phyloP scores from a whole-genome alignment of 345 rosid species.

The Alliaria petiolata region DNA sequence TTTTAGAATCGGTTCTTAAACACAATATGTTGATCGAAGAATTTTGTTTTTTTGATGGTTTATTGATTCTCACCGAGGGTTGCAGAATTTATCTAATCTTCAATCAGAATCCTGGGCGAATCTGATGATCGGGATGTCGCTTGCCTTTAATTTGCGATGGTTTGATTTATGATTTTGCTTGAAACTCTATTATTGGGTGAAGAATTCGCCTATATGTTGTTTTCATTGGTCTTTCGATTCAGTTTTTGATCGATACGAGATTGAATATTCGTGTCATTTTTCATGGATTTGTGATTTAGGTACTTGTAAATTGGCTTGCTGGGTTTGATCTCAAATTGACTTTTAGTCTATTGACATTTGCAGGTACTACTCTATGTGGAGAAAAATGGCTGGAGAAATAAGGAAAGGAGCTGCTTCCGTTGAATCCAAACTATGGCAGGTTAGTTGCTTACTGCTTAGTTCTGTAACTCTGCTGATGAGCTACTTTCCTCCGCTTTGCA shows the following conservation, averaged over 20 bases:
- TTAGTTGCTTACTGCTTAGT: constrained; percentile 15
- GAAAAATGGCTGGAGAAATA: constrained; percentile 86
- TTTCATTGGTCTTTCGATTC: background rate
- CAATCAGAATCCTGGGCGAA: background rate
- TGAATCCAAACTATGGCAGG: constrained; percentile 96
- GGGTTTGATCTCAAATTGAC: constrained; percentile 10
- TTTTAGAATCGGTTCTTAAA: too few relatives aligned
- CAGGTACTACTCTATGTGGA: constrained; percentile 94
- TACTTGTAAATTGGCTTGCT: background rate
- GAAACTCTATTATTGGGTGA: background rate
- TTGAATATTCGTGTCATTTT: background rate
- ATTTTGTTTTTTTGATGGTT: background rate
- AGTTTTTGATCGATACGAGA: background rate
- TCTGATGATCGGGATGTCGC: background rate
- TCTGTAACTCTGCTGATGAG: background rate
- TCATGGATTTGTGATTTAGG: too few relatives aligned
- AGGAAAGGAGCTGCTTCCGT: constrained; percentile 91
- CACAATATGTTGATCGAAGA: background rate
- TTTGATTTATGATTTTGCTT: background rate
- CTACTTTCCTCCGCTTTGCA: background rate
- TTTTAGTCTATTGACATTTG: background rate
- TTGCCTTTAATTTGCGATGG: background rate
- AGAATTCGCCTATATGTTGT: background rate
- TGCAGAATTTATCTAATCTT: background rate
- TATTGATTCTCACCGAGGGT: background rate